Evolutionary conservation across 441 rosid species (phyloP).

Genomic region (Cnidoscolus chayamansa): DNA sequence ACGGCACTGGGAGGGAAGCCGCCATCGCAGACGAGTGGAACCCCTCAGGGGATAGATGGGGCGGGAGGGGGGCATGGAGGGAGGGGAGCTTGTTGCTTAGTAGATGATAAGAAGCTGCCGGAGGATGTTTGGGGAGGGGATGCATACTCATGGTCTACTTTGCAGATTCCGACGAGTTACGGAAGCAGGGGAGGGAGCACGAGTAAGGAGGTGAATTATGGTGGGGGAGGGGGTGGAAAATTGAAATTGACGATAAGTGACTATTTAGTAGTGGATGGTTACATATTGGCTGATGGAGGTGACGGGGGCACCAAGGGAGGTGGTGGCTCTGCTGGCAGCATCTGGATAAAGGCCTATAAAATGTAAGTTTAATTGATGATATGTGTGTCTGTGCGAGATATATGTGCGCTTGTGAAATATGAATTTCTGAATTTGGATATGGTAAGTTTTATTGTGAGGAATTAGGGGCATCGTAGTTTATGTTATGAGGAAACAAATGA

Average conservation of each 20-base stretch:
- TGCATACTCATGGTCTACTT: slow-evolving; percentile 81
- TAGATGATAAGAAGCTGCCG: slow-evolving; percentile 64
- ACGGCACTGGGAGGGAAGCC: slow-evolving; percentile 79
- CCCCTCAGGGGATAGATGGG: slow-evolving; percentile 81
- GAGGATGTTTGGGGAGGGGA: slow-evolving; percentile 99
- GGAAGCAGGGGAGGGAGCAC: slow-evolving; percentile 90
- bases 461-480: slow-evolving; percentile 13
- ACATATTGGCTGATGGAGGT: slow-evolving; percentile 78
- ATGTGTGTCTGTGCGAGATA: neutral
- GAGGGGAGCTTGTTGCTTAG: slow-evolving; percentile 80
- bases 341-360: slow-evolving; percentile 60
- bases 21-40: slow-evolving; percentile 92
- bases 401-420: too few relatives aligned
- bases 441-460: slow-evolving; percentile 12
- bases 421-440: neutral
- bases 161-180: slow-evolving; percentile 67
- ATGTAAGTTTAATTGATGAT: slow-evolving; percentile 53
- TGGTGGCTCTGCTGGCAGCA: slow-evolving; percentile 97
- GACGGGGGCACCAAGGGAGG: slow-evolving; percentile 91
- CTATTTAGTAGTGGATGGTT: slow-evolving; percentile 61
- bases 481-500: neutral
- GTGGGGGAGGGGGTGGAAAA: slow-evolving; percentile 93
- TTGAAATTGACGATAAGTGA: slow-evolving; percentile 48
- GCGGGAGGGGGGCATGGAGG: slow-evolving; percentile 98
- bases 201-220: slow-evolving; percentile 73